These are phyloP conservation scores for Adenanthera pavonina DNA, from an alignment of 306 rosid species.

Conservation along the genomic window DNA sequence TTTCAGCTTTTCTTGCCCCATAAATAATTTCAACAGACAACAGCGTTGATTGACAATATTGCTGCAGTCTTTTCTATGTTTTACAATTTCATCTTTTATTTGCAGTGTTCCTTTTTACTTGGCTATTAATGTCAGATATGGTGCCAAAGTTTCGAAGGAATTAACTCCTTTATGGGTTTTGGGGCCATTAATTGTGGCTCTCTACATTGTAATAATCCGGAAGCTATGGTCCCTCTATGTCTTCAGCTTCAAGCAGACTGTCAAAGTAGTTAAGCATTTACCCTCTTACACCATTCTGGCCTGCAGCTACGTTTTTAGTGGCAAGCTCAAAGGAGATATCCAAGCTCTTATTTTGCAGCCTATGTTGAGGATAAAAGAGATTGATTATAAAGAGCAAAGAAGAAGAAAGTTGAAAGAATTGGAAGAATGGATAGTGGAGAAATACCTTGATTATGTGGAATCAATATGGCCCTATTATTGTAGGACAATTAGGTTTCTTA, in stretches of 20 bases:
- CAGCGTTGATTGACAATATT: constrained; percentile 18
- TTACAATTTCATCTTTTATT: constrained; percentile 40
- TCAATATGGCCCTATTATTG: constrained; percentile 88
- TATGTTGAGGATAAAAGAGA: constrained; percentile 55
- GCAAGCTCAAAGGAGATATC: constrained; percentile 68
- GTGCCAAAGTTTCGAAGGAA: constrained; percentile 87
- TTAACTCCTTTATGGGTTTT: constrained; percentile 86
- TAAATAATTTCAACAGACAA: constrained; percentile 26
- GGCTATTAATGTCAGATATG: constrained; percentile 69
- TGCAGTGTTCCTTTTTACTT: constrained; percentile 82
- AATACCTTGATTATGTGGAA: constrained; percentile 80
- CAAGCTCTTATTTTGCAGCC: constrained; percentile 60
- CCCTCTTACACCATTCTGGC: constrained; percentile 68
- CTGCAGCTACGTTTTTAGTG: constrained; percentile 53
- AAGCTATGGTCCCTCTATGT: constrained; percentile 65
- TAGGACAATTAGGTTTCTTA: constrained; percentile 77
- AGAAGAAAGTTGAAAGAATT: constrained; percentile 61
- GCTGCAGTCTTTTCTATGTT: constrained; percentile 10
- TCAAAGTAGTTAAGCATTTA: constrained; percentile 54
- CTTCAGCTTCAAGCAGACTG: constrained; percentile 74
- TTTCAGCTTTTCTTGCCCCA: constrained; percentile 26
- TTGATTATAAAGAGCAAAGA: constrained; percentile 66
- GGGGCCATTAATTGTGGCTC: constrained; percentile 75
- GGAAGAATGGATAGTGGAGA: constrained; percentile 60
- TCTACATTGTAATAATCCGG: constrained; percentile 61